phyloP scores from a whole-genome alignment of 2,329 filamentous ascomycete genomes.

The Biscogniauxia marginata region DNA sequence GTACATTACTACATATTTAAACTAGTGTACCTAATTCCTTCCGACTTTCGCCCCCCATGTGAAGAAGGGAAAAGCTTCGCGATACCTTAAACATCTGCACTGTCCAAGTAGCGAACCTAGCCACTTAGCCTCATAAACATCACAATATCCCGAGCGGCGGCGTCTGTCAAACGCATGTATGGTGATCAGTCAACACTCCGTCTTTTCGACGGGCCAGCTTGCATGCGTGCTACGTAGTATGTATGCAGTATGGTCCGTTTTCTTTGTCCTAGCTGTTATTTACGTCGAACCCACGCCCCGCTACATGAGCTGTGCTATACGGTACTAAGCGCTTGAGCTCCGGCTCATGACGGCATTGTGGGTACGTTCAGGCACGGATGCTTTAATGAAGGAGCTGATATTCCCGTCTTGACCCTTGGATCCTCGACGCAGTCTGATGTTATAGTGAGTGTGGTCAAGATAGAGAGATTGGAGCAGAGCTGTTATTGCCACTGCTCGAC shows the following conservation, averaged over 20 bases:
- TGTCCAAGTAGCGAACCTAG: not conserved
- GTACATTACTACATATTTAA: too few relatives aligned
- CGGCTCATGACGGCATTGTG: not conserved
- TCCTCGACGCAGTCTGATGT: not conserved
- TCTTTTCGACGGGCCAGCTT: not conserved
- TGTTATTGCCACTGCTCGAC: not conserved
- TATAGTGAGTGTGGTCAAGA: not conserved
- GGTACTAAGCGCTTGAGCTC: not conserved
- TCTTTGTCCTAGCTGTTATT: not conserved
- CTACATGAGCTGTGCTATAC: not conserved
- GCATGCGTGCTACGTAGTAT: not conserved
- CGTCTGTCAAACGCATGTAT: not conserved
- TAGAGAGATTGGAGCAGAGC: not conserved
- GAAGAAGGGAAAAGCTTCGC: not conserved
- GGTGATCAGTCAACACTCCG: not conserved
- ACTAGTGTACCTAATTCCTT: too few relatives aligned
- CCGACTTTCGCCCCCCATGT: not conserved
- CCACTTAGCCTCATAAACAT: not conserved
- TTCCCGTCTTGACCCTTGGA: not conserved
- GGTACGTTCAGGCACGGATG: not conserved
- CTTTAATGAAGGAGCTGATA: not conserved
- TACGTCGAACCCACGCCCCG: not conserved
- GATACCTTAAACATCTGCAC: not conserved
- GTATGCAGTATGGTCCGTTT: not conserved
- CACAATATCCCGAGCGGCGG: not conserved